Evolutionary conservation across 768 basidiomycete genomes (phyloP).

Genomic region (Dioszegia crocea): DNA sequence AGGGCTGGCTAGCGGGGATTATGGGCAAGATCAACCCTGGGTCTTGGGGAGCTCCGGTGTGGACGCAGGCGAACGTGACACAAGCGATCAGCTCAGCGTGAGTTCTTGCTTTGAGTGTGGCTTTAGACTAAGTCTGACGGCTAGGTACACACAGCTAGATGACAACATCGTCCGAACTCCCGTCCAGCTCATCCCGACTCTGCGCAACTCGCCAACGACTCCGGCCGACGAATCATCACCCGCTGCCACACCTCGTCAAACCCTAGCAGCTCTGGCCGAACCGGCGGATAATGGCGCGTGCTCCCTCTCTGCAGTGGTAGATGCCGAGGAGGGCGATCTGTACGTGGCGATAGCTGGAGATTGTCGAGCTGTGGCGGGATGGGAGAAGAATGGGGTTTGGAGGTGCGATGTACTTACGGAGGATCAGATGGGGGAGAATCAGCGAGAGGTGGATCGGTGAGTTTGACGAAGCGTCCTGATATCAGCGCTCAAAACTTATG

Average conservation of each 20-base stretch:
- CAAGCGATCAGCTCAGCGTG: conserved; percentile 28
- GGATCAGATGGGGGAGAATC: conserved; percentile 92
- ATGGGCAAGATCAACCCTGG: conserved; percentile 18
- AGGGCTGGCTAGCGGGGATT: background rate
- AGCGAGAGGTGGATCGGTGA: conserved; percentile 75
- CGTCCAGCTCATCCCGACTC: conserved; percentile 58
- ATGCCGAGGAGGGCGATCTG: conserved; percentile 72
- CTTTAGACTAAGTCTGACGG: no score
- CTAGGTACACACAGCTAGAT: conserved; percentile 77
- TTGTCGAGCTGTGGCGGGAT: conserved; percentile 89
- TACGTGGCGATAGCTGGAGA: conserved; percentile 93
- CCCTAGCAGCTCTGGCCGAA: conserved; percentile 55
- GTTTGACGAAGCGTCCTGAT: conserved; percentile 14
- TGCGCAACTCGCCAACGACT: background rate
- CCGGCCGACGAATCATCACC: conserved; percentile 4
- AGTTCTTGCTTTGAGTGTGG: no score
- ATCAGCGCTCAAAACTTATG: background rate
- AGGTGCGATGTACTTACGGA: conserved; percentile 88
- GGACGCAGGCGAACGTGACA: conserved; percentile 25
- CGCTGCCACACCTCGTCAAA: conserved; percentile 55
- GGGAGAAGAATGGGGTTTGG: conserved; percentile 83
- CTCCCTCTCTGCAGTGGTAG: conserved; percentile 80
- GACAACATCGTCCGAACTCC: conserved; percentile 75
- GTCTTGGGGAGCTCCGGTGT: conserved; percentile 12
- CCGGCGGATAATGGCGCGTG: conserved; percentile 89